phyloP scores from a whole-genome alignment of 179 eudicot species.

The Spinacia oleracea region DNA sequence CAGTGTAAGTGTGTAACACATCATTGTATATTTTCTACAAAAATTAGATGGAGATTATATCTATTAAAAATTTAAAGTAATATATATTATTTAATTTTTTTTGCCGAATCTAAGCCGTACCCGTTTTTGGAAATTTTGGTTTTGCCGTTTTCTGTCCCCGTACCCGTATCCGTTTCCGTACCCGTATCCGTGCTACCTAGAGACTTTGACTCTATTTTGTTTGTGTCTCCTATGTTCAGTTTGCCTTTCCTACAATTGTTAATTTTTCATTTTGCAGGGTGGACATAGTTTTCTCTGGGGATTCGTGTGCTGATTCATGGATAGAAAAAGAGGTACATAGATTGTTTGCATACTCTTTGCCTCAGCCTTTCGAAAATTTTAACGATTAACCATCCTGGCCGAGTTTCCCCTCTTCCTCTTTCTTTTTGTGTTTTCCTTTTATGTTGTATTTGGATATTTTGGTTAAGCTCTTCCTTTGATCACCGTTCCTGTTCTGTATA shows the following conservation, averaged over 20 bases:
- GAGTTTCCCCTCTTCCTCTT: background rate
- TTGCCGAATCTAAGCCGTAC: too few species aligned
- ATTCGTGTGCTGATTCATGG: constrained; percentile 97
- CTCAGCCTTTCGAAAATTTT: background rate
- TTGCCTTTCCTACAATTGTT: background rate
- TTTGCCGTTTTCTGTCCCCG: too few species aligned
- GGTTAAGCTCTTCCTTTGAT: background rate
- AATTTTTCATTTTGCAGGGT: constrained; percentile 57
- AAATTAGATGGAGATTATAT: too few species aligned
- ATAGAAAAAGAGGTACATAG: constrained; percentile 88
- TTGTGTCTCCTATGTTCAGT: background rate
- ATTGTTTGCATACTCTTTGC: constrained; percentile 4
- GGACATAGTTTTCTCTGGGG: constrained; percentile 72
- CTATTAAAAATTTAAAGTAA: too few species aligned
- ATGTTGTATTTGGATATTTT: background rate
- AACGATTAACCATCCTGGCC: background rate
- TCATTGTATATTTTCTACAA: too few species aligned
- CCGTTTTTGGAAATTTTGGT: too few species aligned
- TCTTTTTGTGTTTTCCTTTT: background rate
- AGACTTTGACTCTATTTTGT: background rate
- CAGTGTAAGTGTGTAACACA: too few species aligned
- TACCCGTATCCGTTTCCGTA: too few species aligned
- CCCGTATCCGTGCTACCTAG: too few species aligned
- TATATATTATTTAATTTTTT: too few species aligned
- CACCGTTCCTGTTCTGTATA: background rate